These are phyloP conservation scores for Mucor sp. DNA, from an alignment of 371 early-diverging fungal species.

Conservation along the genomic window DNA sequence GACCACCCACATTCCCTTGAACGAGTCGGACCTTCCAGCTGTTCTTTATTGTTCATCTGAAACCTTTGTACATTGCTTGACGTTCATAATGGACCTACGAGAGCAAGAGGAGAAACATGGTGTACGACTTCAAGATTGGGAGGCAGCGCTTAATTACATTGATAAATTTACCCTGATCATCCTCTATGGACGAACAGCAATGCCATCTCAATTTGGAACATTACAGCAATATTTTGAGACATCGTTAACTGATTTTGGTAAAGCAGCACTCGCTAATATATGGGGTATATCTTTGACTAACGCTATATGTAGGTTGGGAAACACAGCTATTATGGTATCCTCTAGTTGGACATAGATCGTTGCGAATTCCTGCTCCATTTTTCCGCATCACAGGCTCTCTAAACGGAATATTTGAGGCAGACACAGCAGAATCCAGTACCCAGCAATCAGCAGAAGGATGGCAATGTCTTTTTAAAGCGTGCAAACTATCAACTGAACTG, in stretches of 20 bases:
- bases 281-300: neutral
- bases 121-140: conserved; percentile 23
- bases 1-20: neutral
- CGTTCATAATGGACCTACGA: conserved; percentile 8
- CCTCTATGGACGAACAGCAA: neutral
- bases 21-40: conserved; percentile 12
- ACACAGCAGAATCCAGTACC: neutral
- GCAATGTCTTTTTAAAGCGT: conserved; percentile 21
- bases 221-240: conserved; percentile 1
- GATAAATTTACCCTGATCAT: conserved; percentile 1
- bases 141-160: neutral
- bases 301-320: conserved; percentile 24
- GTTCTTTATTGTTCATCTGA: conserved; percentile 20
- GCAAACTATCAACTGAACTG: conserved; percentile 21
- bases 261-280: neutral
- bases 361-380: conserved; percentile 10
- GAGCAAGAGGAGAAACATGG: conserved; percentile 2
- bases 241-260: conserved; percentile 10
- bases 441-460: conserved; percentile 13
- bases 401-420: neutral
- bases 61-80: conserved; percentile 10
- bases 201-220: neutral
- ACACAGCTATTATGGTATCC: conserved; percentile 27
- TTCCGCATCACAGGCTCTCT: conserved; percentile 17
- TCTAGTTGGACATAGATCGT: neutral